phyloP scores from a whole-genome alignment of 2,329 filamentous ascomycete species.

The Endoconidiophora polonica region DNA sequence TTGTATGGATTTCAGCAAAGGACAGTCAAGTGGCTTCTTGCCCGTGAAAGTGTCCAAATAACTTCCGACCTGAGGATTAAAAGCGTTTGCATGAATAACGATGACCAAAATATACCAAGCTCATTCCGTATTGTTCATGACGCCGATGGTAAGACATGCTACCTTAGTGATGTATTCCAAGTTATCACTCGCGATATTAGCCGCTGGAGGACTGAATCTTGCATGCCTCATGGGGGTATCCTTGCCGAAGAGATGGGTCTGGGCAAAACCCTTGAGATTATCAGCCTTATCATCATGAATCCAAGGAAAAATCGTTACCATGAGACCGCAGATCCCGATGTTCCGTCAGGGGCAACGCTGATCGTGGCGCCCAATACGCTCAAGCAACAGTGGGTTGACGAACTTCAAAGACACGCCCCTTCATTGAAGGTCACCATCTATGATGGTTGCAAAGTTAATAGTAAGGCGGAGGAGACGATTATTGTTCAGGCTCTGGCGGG shows the following conservation, averaged over 20 bases:
- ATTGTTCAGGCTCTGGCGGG: slow-evolving; percentile 10
- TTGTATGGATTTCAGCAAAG: no score
- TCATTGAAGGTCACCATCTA: slow-evolving; percentile 39
- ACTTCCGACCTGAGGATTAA: no score
- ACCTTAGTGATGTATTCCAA: slow-evolving; percentile 47
- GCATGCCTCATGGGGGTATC: slow-evolving; percentile 40
- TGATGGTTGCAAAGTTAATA: slow-evolving; percentile 23
- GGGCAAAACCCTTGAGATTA: slow-evolving; percentile 63
- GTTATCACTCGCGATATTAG: slow-evolving; percentile 33
- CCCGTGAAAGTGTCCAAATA: no score
- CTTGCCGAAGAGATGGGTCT: slow-evolving; percentile 72
- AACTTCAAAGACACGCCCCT: slow-evolving; percentile 42
- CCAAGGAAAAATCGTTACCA: slow-evolving; percentile 15
- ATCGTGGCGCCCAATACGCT: slow-evolving; percentile 44
- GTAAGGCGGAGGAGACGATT: no score
- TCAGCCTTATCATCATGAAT: slow-evolving; percentile 53
- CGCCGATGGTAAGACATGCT: slow-evolving; percentile 24
- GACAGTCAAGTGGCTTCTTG: no score
- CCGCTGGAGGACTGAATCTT: slow-evolving; percentile 27
- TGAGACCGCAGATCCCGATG: slow-evolving; percentile 26
- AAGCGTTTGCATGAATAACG: no score
- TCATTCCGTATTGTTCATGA: slow-evolving; percentile 18
- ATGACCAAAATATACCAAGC: no score
- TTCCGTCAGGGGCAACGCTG: slow-evolving; percentile 25
- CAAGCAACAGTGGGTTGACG: slow-evolving; percentile 43